Evolutionary conservation across 2,329 filamentous ascomycete species (phyloP).

Genomic region (Oidium heveae): DNA sequence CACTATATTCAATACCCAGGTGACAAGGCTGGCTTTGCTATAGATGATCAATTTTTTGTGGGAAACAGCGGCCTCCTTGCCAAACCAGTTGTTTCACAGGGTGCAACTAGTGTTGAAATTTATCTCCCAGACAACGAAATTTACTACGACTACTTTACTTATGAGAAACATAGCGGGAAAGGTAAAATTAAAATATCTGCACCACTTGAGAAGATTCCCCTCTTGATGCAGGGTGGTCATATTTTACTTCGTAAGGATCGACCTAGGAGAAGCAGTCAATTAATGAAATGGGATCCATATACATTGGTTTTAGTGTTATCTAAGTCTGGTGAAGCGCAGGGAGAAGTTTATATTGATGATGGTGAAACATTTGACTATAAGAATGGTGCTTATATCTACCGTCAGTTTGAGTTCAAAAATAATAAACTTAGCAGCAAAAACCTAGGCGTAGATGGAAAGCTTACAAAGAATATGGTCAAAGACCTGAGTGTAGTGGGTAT

Average conservation of each 20-base stretch:
- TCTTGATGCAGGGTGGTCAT: conserved; percentile 83
- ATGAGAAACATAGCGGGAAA: conserved; percentile 42
- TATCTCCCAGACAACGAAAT: conserved; percentile 74
- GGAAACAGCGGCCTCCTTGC: conserved; percentile 73
- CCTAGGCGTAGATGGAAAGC: conserved; percentile 27
- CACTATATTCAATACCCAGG: conserved; percentile 81
- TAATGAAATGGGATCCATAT: conserved; percentile 91
- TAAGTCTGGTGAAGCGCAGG: conserved; percentile 45
- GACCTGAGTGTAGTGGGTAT: conserved; percentile 53
- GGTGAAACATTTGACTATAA: conserved; percentile 81
- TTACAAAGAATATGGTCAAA: conserved; percentile 53
- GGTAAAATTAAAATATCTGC: conserved; percentile 47
- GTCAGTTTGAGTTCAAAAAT: conserved; percentile 41
- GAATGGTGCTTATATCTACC: conserved; percentile 68
- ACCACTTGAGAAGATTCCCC: conserved; percentile 62
- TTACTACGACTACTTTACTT: conserved; percentile 93
- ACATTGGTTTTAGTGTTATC: conserved; percentile 60
- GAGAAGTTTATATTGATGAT: conserved; percentile 75
- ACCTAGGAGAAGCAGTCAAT: conserved; percentile 56
- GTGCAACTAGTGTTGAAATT: conserved; percentile 44
- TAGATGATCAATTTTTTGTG: conserved; percentile 87
- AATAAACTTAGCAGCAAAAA: conserved; percentile 45
- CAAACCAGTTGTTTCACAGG: conserved; percentile 69
- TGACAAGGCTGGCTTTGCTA: conserved; percentile 62
- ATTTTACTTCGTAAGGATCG: conserved; percentile 76